A percentile compares a stretch with the other conserved stretches of the same genome.
phyloP scores from a whole-genome alignment of 1,284 basidiomycete species.

The Irpex sp. region DNA sequence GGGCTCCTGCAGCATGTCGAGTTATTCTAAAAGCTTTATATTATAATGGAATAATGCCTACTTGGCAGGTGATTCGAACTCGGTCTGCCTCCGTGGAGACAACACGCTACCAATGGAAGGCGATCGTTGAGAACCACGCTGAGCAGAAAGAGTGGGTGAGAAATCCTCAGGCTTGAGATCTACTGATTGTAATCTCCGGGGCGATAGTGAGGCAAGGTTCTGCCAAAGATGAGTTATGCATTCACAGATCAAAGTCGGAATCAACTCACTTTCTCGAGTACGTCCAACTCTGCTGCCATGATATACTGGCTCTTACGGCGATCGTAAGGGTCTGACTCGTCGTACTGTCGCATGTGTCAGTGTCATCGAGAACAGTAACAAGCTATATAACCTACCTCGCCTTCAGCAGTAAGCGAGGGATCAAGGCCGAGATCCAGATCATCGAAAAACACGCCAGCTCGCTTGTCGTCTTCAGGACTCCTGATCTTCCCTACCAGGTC shows the following conservation, averaged over 20 bases:
- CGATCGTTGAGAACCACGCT: slow-evolving; percentile 2
- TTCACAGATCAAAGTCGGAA: not conserved
- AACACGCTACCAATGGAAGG: slow-evolving; percentile 4
- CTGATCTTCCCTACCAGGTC: slow-evolving; percentile 19
- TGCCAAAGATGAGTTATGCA: slow-evolving; percentile 21
- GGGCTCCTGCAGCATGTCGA: slow-evolving; percentile 12
- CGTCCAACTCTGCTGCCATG: slow-evolving; percentile 66
- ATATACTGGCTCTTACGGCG: slow-evolving; percentile 63
- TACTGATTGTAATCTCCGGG: slow-evolving; percentile 46
- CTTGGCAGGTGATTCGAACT: slow-evolving; percentile 9
- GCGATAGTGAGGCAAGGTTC: slow-evolving; percentile 68
- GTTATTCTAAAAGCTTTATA: not conserved
- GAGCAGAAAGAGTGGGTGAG: slow-evolving; percentile 1
- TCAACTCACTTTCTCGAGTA: slow-evolving; percentile 59
- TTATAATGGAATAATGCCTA: slow-evolving; percentile 3
- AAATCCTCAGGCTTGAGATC: slow-evolving; percentile 10
- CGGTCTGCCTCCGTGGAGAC: slow-evolving; percentile 1
- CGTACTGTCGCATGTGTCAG: slow-evolving; percentile 37
- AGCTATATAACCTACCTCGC: slow-evolving; percentile 22
- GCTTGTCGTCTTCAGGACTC: slow-evolving; percentile 52
- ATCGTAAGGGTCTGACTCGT: slow-evolving; percentile 64
- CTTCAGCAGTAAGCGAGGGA: slow-evolving; percentile 19
- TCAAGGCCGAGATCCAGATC: slow-evolving; percentile 66
- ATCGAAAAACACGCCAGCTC: slow-evolving; percentile 64
- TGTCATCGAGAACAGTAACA: slow-evolving; percentile 1